Percentiles rank a stretch among this genome's conserved stretches.
phyloP scores from a whole-genome alignment of 2,329 filamentous ascomycete genomes.

The Epichloe coenophiala region DNA sequence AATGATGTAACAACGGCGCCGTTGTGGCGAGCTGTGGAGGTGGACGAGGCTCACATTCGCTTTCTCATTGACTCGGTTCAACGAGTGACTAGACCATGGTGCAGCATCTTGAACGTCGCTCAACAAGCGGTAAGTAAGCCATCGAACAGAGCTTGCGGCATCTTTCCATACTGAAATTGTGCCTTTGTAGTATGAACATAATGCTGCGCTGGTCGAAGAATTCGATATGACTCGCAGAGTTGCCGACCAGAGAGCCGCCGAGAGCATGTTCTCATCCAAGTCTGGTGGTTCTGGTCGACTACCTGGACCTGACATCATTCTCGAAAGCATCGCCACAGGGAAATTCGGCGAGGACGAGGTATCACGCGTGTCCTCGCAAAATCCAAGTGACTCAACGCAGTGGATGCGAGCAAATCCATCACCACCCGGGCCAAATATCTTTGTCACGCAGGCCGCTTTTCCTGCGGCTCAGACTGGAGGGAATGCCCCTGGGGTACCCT shows the following conservation, averaged over 20 bases:
- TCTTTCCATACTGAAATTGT: neutral
- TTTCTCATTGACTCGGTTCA: slow-evolving; percentile 21
- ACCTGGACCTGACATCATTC: slow-evolving; percentile 14
- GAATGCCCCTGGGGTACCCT: slow-evolving; percentile 14
- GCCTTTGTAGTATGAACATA: slow-evolving; percentile 14
- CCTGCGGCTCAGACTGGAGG: slow-evolving; percentile 5
- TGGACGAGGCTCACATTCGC: slow-evolving; percentile 19
- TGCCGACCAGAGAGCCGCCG: slow-evolving; percentile 10
- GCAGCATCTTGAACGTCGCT: slow-evolving; percentile 14
- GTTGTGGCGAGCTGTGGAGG: slow-evolving; percentile 18
- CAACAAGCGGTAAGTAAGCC: slow-evolving; percentile 14
- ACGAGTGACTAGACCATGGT: slow-evolving; percentile 20
- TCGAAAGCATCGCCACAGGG: slow-evolving; percentile 13
- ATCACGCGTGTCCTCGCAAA: slow-evolving; percentile 2
- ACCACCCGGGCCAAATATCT: neutral
- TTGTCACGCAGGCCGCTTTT: neutral
- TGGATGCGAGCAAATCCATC: neutral
- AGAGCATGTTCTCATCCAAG: slow-evolving; percentile 5
- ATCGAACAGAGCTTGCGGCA: neutral
- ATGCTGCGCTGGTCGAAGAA: slow-evolving; percentile 16
- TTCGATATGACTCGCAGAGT: slow-evolving; percentile 18
- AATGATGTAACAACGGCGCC: slow-evolving; percentile 23
- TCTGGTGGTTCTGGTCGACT: slow-evolving; percentile 9
- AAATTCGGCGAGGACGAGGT: slow-evolving; percentile 10
- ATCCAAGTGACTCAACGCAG: neutral